Evolutionary conservation across 225 moss, liverwort and hornwort species (phyloP), one percentile per base, ranked within the genome.

Genomic region (Lunularia cruciata): DNA sequence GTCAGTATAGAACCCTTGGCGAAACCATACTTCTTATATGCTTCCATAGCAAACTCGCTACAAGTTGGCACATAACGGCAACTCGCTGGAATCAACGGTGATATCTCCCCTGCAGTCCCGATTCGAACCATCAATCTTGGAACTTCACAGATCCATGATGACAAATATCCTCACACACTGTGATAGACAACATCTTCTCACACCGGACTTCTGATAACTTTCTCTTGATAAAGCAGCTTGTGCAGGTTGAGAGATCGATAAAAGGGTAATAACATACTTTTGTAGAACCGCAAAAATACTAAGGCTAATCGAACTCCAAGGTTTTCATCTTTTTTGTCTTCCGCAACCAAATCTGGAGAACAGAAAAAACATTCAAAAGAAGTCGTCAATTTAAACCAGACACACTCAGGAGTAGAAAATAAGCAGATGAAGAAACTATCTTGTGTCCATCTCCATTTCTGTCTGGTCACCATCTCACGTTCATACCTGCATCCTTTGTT

Each of bases 61-160:
- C 96, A 96, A 3, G 92, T 96, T 69, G 96, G 96, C 13, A 96
- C 87, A 71, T 87, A 96, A 25, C 96, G 88, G 79, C 96, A 96
- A 65, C 90, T 90, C 19, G 90, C 86, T 57, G 92, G 96, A 54
- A 89, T 64, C 22, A 86, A 46, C 27, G 92, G 86, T 58, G 96
- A 96, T 43, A 96, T 81, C 75, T 92, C 90, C 1, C 85, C 96
- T 96, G 71, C 55, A 79, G 22, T 34, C 7, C 36, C 19, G 48
- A 48, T 52, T 28, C 56, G 31, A 30, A 73, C 60, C 43, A 59
- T 58, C 4, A 35, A 33, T 6, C 40, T 22, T 8, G 3, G 25
- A 25, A 34, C 14, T n/a, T n/a, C n/a, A n/a, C n/a, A n/a, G n/a
- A n/a, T n/a, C n/a, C n/a, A n/a, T n/a, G n/a, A n/a, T n/a, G n/a